A percentile compares a stretch with the other conserved stretches of the same genome.
Conservation (phyloP, 257 asterid species). For the Schizonepeta tenuifolia region DNA sequence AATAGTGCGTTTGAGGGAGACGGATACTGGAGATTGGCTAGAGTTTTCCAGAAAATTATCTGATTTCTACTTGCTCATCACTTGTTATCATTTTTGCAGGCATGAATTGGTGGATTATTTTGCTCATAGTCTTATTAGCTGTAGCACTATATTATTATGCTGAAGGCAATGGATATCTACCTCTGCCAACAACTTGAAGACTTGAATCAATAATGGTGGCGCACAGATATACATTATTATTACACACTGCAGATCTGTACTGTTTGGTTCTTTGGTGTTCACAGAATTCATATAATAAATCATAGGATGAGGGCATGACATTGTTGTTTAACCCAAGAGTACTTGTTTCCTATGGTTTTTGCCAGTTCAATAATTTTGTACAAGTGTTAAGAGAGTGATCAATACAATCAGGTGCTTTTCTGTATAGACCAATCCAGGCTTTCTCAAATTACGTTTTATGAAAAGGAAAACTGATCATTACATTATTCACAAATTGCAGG, state of each 20-base stretch:
- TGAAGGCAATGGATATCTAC: slow-evolving; percentile 39
- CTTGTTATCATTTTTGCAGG: slow-evolving; percentile 51
- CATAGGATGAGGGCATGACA: slow-evolving; percentile 7
- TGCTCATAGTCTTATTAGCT: slow-evolving; percentile 60
- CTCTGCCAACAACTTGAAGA: slow-evolving; percentile 24
- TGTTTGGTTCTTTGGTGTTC: background rate
- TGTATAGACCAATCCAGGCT: background rate
- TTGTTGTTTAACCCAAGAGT: background rate
- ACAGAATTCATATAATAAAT: background rate
- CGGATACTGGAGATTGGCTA: too few relatives aligned
- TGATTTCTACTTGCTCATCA: slow-evolving; percentile 8
- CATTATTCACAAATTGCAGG: background rate
- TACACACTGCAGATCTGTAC: background rate
- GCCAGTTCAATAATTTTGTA: background rate
- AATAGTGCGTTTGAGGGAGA: too few relatives aligned
- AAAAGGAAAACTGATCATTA: background rate
- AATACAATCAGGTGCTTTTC: background rate
- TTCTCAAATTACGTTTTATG: background rate
- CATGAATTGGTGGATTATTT: slow-evolving; percentile 57
- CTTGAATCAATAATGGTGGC: background rate
- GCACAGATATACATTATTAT: background rate
- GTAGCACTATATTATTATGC: slow-evolving; percentile 57
- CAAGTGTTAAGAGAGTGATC: too few relatives aligned
- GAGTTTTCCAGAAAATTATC: too few relatives aligned
- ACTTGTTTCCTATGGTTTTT: background rate